Evolutionary conservation across 257 asterid genomes (phyloP), one percentile per base, ranked within the genome.

Genomic region (Solanum appendiculatum): DNA sequence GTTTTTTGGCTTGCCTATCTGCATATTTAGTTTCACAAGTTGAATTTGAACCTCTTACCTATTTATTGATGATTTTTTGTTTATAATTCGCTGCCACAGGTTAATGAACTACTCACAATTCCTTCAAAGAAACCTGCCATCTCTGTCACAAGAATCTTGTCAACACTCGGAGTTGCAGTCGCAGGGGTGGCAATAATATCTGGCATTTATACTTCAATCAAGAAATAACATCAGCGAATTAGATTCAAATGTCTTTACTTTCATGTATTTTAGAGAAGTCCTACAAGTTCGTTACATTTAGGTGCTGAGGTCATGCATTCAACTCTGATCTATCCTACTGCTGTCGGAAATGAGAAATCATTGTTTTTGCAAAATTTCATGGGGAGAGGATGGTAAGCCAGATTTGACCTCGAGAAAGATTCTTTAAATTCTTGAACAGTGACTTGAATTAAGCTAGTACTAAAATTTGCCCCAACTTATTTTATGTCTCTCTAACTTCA

Each of bases 111-210:
- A 77, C 91, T 93, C 29, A 86, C 85, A 66, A 78, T 89, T 25
- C 96, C 99, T 74, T 75, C 93, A 16, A 88, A 87, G 54, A 92
- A 91, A 66, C 88, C 87, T 2, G 27, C 66, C 23, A 46, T 93
- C 12, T 27, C 95, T 34, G 88, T 90, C 44, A 73, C 85, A 63
- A 94, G 91, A 88, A 90, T 95, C 36, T 73, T 93, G 48, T 85
- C 91, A 33, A 85, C 94, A 10, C n/a, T 94, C 40, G 98, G 99
- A 87, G 92, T 93, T 85, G 90, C 98, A 82, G 93, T 93, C 77
- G 95, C 95, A 1, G 98, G 98, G 46, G 92, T 89, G 51, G 95
- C 97, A 82, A 90, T 96, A 37, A 12, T 92, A 63, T 92, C 94
- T 29, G 95, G 98, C 86, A 88, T 96, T 70, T 95, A 95, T 87